phyloP scores from a whole-genome alignment of 1,139 yeast species.

The Hansenula anomala region DNA sequence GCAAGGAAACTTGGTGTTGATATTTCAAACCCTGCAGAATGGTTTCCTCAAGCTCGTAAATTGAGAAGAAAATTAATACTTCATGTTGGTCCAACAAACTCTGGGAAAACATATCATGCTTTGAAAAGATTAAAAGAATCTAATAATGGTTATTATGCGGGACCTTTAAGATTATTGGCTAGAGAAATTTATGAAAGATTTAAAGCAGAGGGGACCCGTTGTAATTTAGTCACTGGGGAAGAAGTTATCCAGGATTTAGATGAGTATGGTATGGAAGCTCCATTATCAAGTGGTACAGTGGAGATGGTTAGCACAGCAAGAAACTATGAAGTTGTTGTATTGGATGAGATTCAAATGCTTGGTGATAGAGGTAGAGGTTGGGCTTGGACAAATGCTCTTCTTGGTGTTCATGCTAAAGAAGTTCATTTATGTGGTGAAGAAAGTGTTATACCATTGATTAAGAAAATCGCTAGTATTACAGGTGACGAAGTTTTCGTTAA shows the following conservation, averaged over 20 bases:
- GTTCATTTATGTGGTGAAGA: constrained; percentile 93
- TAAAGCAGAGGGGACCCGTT: constrained; percentile 55
- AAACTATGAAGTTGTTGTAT: constrained; percentile 78
- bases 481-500: constrained; percentile 77
- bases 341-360: constrained; percentile 97
- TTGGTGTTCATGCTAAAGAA: constrained; percentile 84
- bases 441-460: constrained; percentile 65
- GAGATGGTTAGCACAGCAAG: constrained; percentile 79
- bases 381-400: constrained; percentile 91
- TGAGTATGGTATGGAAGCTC: constrained; percentile 63
- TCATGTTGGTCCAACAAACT: constrained; percentile 97
- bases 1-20: constrained; percentile 30
- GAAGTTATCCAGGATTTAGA: constrained; percentile 75
- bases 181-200: constrained; percentile 86
- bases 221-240: constrained; percentile 92
- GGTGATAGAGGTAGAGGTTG: constrained; percentile 77
- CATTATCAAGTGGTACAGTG: constrained; percentile 81
- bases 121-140: constrained; percentile 62
- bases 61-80: constrained; percentile 72
- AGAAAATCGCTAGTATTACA: constrained; percentile 53
- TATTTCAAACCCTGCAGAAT: constrained; percentile 69
- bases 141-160: constrained; percentile 87
- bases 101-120: constrained; percentile 93
- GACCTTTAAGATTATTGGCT: constrained; percentile 86
- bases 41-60: constrained; percentile 86